A percentile compares a stretch with the other conserved stretches of the same genome.
Evolutionary conservation across 352 stramenopile species (phyloP).

Genomic region (Phytophthora sp.): DNA sequence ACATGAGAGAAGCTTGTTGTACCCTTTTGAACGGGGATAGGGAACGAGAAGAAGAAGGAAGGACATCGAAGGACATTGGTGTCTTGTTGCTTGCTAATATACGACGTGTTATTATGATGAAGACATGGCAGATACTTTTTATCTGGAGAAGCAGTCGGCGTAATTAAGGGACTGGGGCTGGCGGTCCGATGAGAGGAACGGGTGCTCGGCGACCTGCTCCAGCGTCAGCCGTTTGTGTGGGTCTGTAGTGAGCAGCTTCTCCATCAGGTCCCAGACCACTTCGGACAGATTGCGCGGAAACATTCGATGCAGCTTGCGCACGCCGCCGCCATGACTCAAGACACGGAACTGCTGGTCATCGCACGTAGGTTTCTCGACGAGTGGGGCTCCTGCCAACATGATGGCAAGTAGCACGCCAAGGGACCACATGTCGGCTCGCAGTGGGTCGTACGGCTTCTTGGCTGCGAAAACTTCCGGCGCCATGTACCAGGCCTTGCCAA

Average conservation of each 20-base stretch:
- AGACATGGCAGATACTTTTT: neutral
- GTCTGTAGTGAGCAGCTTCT: slow-evolving; percentile 39
- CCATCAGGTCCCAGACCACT: slow-evolving; percentile 36
- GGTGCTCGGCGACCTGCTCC: slow-evolving; percentile 45
- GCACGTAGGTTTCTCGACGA: slow-evolving; percentile 44
- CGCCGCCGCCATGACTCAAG: slow-evolving; percentile 41
- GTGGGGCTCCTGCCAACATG: slow-evolving; percentile 60
- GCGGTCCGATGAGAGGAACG: slow-evolving; percentile 34
- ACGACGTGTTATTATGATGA: slow-evolving; percentile 30
- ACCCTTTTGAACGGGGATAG: neutral
- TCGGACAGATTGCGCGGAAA: slow-evolving; percentile 43
- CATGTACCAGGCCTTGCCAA: slow-evolving; percentile 78
- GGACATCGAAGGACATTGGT: slow-evolving; percentile 2
- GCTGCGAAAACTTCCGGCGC: slow-evolving; percentile 61
- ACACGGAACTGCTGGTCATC: slow-evolving; percentile 50
- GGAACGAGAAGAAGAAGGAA: slow-evolving; percentile 2
- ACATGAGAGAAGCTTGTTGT: slow-evolving; percentile 20
- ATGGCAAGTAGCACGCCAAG: slow-evolving; percentile 67
- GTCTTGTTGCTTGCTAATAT: slow-evolving; percentile 32
- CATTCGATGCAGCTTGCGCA: slow-evolving; percentile 49
- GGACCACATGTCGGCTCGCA: slow-evolving; percentile 66
- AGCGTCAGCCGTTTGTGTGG: slow-evolving; percentile 41
- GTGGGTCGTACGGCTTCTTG: slow-evolving; percentile 46
- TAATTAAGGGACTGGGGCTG: slow-evolving; percentile 11
- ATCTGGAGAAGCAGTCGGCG: slow-evolving; percentile 13